Base-by-base conservation (phyloP, 2,329 filamentous ascomycete species). In the Aureobasidium sp. region DNA sequence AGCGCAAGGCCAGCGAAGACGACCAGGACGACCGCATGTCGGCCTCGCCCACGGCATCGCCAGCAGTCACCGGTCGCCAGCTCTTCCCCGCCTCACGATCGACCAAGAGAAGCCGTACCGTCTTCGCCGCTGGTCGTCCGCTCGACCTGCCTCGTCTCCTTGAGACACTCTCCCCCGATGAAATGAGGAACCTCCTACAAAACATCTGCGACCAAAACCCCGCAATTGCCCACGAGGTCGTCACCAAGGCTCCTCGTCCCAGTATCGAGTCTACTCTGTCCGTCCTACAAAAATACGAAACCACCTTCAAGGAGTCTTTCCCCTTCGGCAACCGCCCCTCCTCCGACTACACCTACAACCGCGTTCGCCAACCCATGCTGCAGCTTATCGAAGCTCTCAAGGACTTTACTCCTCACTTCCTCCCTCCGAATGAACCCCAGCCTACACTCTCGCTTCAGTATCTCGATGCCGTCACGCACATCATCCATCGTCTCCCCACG, bases 351-450 rank as follows among this genome's bases (percentile, higher is more conserved):
- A 88, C 91, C 56, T 99, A 97, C 74, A 95, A 97, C 73, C 86
- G 94, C 68, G 90, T 97, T 61, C 90, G 88, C 68, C 88, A 92
- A 66, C 85, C 88, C 41, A 81, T 97, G 20, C 79, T 86, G 29
- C 87, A 90, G 63, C 83, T 99, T 27, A 85, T 97, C 64, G 91
- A 97, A 63, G 91, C 94, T 47, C 82, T 99, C 48, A 87, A 88
- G 73, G 94, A 99, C 72, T 99, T 95, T 72, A 97, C 92, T 0
- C 91, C 91, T 4, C 91, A 97, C 74, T 99, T 96, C 70, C 85
- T 99, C 2, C 94, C 94, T 14, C 94, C 94, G 0, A 88, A 89
- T 70, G 94, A 99, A 77, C 81, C 84, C 2, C 92, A 97, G 72
- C 81, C 89, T n/a, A 87, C 87, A 34, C 83, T 87, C 15, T 96